Evolutionary conservation across 1,139 yeast species (phyloP), one percentile per base, ranked within the genome.

Genomic region (Pichiaceae sp.): DNA sequence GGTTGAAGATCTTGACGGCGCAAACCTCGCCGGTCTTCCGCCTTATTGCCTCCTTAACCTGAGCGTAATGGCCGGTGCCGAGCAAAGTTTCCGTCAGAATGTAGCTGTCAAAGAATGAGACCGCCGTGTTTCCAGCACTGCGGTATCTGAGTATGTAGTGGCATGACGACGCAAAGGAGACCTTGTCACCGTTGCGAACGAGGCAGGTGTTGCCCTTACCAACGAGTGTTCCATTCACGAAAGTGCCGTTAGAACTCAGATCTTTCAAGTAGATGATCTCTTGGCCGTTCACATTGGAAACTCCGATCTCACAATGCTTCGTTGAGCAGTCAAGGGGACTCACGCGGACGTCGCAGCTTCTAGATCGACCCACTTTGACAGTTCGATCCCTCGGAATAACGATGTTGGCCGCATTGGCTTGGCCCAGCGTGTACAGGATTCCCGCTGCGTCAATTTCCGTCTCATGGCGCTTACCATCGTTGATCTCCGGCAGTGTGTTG

Each of bases 61-160:
- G 74, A 1, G 91, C 91, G 53, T 81, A 82, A 57, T 80, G 91
- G 0, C 93, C 93, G 3, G 80, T 62, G 0, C 93, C 93, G 20
- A 82, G 58, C 44, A 78, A 75, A 39, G 64, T 66, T 0, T 84
- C 83, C 4, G 42, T 39, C 21, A 79, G 47, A 1, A 74, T 62
- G 50, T 78, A 82, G 42, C 72, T 71, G 50, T 78, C 83, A 45
- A 70, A 75, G 43, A 80, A 75, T 7, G 78, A 42, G 3, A 26
- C 9, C 6, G 24, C 15, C 52, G 34, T 33, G 17, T 32, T 40
- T 12, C 40, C 44, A 26, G 60, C 64, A 7, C 9, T 7, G 11
- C 54, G 48, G 48, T 77, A 79, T 33, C 77, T 68, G 48, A 78
- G 70, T 11, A 80, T 60, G 47, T 65, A 81, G 1, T 71, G 65